Evolutionary conservation across 148 eudicot genomes (phyloP).

Genomic region (Persicaria maculosa): DNA sequence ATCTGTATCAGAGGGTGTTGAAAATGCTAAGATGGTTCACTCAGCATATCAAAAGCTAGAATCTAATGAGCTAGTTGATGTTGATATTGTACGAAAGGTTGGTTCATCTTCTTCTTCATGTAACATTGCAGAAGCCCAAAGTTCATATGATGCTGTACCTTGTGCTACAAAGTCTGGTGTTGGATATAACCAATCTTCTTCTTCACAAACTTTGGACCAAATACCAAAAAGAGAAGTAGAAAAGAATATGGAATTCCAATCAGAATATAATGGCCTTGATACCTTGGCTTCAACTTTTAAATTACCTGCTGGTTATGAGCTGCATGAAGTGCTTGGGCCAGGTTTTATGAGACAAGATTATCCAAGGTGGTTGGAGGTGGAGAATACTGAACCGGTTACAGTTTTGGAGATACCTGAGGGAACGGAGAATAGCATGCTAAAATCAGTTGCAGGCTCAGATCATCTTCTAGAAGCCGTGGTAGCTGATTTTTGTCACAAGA

Average conservation of each 20-base stretch:
- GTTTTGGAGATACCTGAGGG: constrained; percentile 40
- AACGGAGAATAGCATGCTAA: constrained; percentile 43
- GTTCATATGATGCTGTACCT: constrained; percentile 17
- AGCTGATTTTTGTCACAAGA: constrained; percentile 43
- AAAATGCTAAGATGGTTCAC: constrained; percentile 23
- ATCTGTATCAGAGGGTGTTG: constrained; percentile 17
- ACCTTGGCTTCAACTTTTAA: constrained; percentile 19
- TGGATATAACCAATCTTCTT: not conserved
- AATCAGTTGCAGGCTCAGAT: constrained; percentile 42
- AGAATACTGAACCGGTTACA: constrained; percentile 22
- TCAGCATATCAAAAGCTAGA: constrained; percentile 24
- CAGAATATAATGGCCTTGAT: constrained; percentile 19
- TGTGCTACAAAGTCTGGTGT: constrained; percentile 15
- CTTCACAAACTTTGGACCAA: constrained; percentile 10
- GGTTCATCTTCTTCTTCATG: constrained; percentile 18
- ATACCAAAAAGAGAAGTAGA: constrained; percentile 13
- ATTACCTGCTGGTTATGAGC: constrained; percentile 64
- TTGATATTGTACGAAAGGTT: constrained; percentile 2
- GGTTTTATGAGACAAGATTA: constrained; percentile 39
- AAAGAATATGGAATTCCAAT: constrained; percentile 13
- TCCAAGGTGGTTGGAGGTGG: constrained; percentile 32
- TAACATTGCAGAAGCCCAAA: constrained; percentile 20
- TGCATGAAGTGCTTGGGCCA: constrained; percentile 74
- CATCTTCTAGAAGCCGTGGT: constrained; percentile 87
- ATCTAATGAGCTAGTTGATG: constrained; percentile 11